Conservation (phyloP, 805 yeast genomes). For the Diddensiella transvaalensis region DNA sequence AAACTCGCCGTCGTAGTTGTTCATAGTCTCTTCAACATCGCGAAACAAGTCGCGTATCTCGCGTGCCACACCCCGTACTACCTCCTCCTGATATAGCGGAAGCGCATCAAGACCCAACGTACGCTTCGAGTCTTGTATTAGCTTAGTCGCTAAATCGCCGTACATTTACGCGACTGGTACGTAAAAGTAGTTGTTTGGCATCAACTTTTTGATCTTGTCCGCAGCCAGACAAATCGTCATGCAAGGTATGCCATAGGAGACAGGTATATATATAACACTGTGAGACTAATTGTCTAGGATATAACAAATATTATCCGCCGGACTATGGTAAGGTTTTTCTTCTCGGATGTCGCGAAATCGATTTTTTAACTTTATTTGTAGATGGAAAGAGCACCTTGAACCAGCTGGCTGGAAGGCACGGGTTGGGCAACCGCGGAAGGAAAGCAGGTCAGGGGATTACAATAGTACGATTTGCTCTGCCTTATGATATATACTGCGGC, state of each 20-base stretch:
- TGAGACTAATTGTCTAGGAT: conserved; percentile 20
- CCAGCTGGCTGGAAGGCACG: conserved; percentile 29
- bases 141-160: conserved; percentile 81
- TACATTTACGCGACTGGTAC: conserved; percentile 75
- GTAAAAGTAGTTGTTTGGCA: neutral
- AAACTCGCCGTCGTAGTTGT: conserved; percentile 18
- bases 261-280: neutral
- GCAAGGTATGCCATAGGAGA: conserved; percentile 3
- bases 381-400: conserved; percentile 31
- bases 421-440: conserved; percentile 28
- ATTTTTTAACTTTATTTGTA: conserved; percentile 6
- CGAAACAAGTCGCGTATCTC: conserved; percentile 54
- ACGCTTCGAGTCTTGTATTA: conserved; percentile 82
- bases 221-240: no score
- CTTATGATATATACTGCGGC: conserved; percentile 28
- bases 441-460: conserved; percentile 26
- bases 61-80: conserved; percentile 63
- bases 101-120: conserved; percentile 59
- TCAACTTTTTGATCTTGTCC: conserved; percentile 1
- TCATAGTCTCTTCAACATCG: conserved; percentile 49
- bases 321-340: conserved; percentile 30
- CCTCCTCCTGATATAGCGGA: conserved; percentile 69
- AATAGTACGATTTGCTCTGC: conserved; percentile 33
- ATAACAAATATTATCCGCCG: conserved; percentile 34
- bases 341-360: neutral